These are phyloP conservation scores for Eucalyptus pumila DNA, from an alignment of 345 rosid genomes.

Conservation along the genomic window DNA sequence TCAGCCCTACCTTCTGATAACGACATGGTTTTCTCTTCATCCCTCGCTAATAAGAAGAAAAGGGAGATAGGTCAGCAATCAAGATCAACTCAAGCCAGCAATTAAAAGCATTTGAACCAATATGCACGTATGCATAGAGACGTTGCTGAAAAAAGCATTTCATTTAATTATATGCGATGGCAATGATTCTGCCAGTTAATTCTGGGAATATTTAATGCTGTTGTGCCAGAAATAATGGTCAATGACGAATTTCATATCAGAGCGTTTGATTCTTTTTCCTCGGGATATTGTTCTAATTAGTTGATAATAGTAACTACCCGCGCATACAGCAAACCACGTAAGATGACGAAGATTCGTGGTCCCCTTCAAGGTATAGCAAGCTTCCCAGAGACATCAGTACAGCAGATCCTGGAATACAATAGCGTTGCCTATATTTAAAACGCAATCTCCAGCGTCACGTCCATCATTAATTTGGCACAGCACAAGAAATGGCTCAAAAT, in stretches of 20 bases:
- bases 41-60: neutral
- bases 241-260: neutral
- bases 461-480: neutral
- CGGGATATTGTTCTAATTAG: neutral
- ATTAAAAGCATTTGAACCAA: neutral
- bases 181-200: neutral
- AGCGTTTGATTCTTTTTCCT: neutral
- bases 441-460: neutral
- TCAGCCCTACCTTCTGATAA: conserved; percentile 69
- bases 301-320: neutral
- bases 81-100: neutral
- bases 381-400: neutral
- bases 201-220: neutral
- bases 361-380: neutral
- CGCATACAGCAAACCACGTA: neutral
- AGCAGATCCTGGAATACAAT: neutral
- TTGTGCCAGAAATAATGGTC: neutral
- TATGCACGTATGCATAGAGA: neutral
- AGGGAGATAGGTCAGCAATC: neutral
- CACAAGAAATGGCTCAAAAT: neutral
- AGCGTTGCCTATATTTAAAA: neutral
- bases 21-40: conserved; percentile 31
- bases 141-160: neutral
- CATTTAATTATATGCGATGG: neutral
- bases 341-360: neutral